A percentile compares a stretch with the other conserved stretches of the same genome.
phyloP scores from a whole-genome alignment of 202 grass and related monocot genomes.

The Brachypodium distachyon region DNA sequence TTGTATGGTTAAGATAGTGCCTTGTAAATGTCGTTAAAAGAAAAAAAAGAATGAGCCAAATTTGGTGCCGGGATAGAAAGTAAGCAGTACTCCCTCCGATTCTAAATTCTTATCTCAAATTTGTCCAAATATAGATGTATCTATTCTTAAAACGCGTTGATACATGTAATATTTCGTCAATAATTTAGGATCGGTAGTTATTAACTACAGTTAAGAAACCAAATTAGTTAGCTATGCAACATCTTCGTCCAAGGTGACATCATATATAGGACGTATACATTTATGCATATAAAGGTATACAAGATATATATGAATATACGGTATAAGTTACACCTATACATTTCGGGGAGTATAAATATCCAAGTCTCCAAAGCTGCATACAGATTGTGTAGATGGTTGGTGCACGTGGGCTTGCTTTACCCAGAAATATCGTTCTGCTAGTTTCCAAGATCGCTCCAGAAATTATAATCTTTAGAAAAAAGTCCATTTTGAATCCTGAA shows the following conservation, averaged over 20 bases:
- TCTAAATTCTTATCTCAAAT: too few relatives aligned
- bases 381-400: not conserved
- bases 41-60: too few relatives aligned
- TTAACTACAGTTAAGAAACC: not conserved
- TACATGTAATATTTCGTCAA: too few relatives aligned
- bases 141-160: too few relatives aligned
- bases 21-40: not conserved
- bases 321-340: not conserved
- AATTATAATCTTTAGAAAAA: too few relatives aligned
- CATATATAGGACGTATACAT: not conserved
- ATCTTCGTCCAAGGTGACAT: not conserved
- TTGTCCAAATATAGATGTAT: too few relatives aligned
- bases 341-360: not conserved
- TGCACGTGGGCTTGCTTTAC: not conserved
- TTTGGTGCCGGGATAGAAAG: too few relatives aligned
- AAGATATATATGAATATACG: too few relatives aligned
- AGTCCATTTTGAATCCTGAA: too few relatives aligned
- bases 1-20: not conserved
- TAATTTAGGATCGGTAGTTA: too few relatives aligned
- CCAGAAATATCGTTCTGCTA: not conserved
- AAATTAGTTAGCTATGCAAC: not conserved
- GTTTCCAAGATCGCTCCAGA: slow-evolving; percentile 5
- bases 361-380: not conserved
- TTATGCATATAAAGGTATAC: too few relatives aligned
- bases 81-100: too few relatives aligned